Evolutionary conservation across 768 basidiomycete genomes (phyloP).

Genomic region (Suillus occidentalis): DNA sequence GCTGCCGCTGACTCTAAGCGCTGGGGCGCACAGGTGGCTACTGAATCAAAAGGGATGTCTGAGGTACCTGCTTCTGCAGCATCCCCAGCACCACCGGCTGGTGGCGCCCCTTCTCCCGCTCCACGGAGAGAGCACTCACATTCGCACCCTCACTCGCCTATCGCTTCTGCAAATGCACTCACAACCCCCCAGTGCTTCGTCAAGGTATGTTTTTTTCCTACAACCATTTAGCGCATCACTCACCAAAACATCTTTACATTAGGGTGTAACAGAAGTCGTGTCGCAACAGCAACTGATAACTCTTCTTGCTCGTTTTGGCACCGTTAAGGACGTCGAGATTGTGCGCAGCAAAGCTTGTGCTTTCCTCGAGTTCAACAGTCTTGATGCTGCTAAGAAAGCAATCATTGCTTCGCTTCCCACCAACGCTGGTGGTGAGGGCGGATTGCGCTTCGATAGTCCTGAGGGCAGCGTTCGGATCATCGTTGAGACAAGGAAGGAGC

Average conservation of each 20-base stretch:
- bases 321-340: constrained; percentile 86
- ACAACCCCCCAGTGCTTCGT: constrained; percentile 85
- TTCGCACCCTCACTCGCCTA: constrained; percentile 25
- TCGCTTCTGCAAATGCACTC: constrained; percentile 59
- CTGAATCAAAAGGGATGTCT: constrained; percentile 73
- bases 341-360: constrained; percentile 88
- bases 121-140: constrained; percentile 32
- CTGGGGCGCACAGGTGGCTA: constrained; percentile 83
- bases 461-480: constrained; percentile 54
- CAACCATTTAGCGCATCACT: neutral
- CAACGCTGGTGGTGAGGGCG: constrained; percentile 83
- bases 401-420: constrained; percentile 71
- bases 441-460: constrained; percentile 73
- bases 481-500: constrained; percentile 91
- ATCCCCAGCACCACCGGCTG: constrained; percentile 37
- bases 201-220: constrained; percentile 56
- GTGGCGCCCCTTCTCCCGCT: constrained; percentile 36
- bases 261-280: constrained; percentile 76
- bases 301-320: constrained; percentile 69
- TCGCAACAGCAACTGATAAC: constrained; percentile 48
- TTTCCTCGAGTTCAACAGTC: constrained; percentile 81
- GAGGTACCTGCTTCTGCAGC: constrained; percentile 49
- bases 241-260: constrained; percentile 10
- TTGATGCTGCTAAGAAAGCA: constrained; percentile 84
- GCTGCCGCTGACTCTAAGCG: constrained; percentile 81